These are phyloP conservation scores for Cyclotella sp. DNA, from an alignment of 108 stramenopile species.

Conservation along the genomic window DNA sequence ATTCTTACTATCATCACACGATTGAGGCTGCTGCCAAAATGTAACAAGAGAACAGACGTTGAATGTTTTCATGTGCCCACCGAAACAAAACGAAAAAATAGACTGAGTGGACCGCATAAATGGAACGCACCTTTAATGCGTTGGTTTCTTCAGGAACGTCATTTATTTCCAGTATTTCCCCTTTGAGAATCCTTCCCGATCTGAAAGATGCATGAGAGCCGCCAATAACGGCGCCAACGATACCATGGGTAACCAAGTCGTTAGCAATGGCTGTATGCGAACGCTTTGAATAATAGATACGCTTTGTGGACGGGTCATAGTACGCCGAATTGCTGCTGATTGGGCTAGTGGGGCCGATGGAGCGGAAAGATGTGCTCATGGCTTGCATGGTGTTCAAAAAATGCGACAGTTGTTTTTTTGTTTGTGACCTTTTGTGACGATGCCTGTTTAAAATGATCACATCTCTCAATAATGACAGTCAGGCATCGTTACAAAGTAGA, in stretches of 20 bases:
- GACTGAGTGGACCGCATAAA: too few species aligned
- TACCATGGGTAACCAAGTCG: too few species aligned
- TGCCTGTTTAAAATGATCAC: too few species aligned
- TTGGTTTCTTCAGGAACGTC: background rate
- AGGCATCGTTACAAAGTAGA: too few species aligned
- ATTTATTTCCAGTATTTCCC: background rate
- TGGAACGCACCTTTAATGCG: too few species aligned
- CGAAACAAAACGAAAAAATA: too few species aligned
- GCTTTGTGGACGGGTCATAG: conserved; percentile 4
- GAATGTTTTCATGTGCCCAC: too few species aligned
- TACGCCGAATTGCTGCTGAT: background rate
- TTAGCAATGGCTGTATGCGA: background rate
- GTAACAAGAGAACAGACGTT: too few species aligned
- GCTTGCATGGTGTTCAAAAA: background rate
- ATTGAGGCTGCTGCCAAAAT: background rate
- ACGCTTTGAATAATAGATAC: background rate
- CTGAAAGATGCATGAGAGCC: background rate
- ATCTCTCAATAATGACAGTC: too few species aligned
- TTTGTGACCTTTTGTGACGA: too few species aligned
- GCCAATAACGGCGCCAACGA: background rate
- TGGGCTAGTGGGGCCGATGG: too few species aligned
- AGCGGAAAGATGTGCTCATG: background rate
- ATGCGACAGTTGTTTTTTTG: too few species aligned
- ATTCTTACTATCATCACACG: background rate
- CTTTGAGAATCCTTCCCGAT: background rate